Evolutionary conservation across 192 early-diverging fungal species (phyloP), one percentile per base, ranked within the genome.

Genomic region (Thamnidium elegans): DNA sequence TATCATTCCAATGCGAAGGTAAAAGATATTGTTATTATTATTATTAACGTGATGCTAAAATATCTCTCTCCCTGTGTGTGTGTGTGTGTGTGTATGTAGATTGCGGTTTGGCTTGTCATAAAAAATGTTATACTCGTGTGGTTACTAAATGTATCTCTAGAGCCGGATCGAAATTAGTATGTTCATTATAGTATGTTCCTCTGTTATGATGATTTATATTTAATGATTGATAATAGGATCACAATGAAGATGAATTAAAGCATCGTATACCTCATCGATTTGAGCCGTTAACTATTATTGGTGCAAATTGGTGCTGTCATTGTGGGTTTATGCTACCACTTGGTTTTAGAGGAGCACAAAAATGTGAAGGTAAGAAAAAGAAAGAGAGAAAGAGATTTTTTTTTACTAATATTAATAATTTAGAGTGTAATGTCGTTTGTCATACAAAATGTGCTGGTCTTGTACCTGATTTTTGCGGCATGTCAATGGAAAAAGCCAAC

Each of bases 231-330:
- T 39, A 19, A 50, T 64, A 80, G 71, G 82, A 85, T 54, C 67
- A 79, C 31, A 87, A 89, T 32, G 79, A 79, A 9, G 84, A 82
- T 15, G 82, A 88, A 17, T 75, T 94, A 30, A 85, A 89, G 14
- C 97, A 99, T 73, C 85, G 85, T 43, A 98, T 99, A 69, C 97
- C 95, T 13, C 97, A 99, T 82, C 89, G 97, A 32, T 98, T 95
- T 71, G 92, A 94, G 66, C 74, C 79, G n/a, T 74, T 89, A 9
- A 87, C 88, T 46, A 93, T 87, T 55, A 81, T 94, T 58, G 86
- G 84, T 11, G 89, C 91, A 26, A 86, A 89, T 73, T 99, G 97
- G 97, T 99, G 97, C 78, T 93, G 88, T 67, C 97, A 99, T 79
- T 99, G 97, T 76, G 97, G 97, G 21, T 92, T 84, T 50, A 91